phyloP scores from a whole-genome alignment of 495 filamentous ascomycete species.

The Cryomyces minteri region DNA sequence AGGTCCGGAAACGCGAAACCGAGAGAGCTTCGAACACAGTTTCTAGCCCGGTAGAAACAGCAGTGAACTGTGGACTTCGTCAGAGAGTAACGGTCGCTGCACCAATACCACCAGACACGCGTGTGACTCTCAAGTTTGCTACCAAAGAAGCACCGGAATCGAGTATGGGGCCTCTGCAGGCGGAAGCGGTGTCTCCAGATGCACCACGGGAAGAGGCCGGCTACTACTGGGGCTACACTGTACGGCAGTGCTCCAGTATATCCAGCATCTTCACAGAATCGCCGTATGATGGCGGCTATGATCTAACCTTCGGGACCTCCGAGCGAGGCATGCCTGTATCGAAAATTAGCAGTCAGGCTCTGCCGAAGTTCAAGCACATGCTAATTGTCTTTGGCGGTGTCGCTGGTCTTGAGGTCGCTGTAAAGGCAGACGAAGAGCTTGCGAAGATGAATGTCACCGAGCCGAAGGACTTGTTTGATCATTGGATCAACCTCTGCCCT shows the following conservation, averaged over 20 bases:
- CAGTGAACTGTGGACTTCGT: too few relatives aligned
- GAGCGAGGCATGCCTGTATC: conserved; percentile 43
- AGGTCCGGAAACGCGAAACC: too few relatives aligned
- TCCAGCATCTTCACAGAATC: conserved; percentile 42
- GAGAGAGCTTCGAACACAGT: too few relatives aligned
- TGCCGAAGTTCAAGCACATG: conserved; percentile 38
- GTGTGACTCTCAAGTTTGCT: conserved; percentile 47
- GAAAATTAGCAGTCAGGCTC: neutral
- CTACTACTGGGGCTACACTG: conserved; percentile 61
- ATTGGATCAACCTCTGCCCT: conserved; percentile 57
- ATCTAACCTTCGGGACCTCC: conserved; percentile 54
- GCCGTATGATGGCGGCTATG: conserved; percentile 18
- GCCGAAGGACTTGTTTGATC: conserved; percentile 50
- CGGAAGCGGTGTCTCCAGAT: conserved; percentile 37
- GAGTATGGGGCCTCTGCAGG: conserved; percentile 9
- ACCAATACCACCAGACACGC: conserved; percentile 18
- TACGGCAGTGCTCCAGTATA: conserved; percentile 37
- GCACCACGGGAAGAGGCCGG: conserved; percentile 46
- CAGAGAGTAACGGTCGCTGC: too few relatives aligned
- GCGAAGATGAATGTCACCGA: conserved; percentile 34
- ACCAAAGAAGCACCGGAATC: conserved; percentile 4
- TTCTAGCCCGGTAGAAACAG: too few relatives aligned
- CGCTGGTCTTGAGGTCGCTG: conserved; percentile 49
- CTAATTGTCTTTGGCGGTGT: conserved; percentile 58
- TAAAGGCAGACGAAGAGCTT: conserved; percentile 43